Conservation (phyloP, 352 stramenopile genomes). For the Thalassiosira oceanica region DNA sequence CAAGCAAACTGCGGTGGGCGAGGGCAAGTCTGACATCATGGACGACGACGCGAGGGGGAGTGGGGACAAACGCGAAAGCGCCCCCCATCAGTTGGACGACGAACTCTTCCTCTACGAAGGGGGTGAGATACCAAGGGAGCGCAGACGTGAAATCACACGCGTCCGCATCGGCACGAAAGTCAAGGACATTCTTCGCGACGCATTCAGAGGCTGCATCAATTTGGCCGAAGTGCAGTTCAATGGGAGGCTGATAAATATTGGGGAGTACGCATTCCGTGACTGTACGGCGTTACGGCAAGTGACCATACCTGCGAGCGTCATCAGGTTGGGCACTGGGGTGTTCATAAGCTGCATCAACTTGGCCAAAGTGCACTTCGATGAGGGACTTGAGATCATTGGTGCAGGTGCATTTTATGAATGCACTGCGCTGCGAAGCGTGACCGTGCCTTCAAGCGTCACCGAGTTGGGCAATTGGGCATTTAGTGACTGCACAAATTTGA, state of each 20-base stretch:
- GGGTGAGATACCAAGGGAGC: too few relatives aligned
- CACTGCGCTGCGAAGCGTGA: conserved; percentile 2
- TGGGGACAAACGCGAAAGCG: too few relatives aligned
- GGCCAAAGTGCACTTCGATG: neutral
- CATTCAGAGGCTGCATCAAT: too few relatives aligned
- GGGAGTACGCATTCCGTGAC: neutral
- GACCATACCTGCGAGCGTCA: neutral
- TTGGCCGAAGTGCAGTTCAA: too few relatives aligned
- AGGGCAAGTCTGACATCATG: too few relatives aligned
- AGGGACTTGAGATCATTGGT: conserved; percentile 3
- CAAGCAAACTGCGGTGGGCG: too few relatives aligned
- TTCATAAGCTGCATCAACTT: neutral
- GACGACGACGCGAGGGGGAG: too few relatives aligned
- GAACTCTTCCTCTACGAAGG: too few relatives aligned
- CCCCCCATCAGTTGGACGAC: too few relatives aligned
- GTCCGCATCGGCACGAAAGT: neutral
- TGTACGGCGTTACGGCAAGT: neutral
- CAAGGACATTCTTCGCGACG: neutral
- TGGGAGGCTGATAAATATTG: neutral
- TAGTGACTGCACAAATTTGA: conserved; percentile 3
- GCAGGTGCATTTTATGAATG: conserved; percentile 6
- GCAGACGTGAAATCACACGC: too few relatives aligned
- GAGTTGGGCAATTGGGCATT: conserved; percentile 14
- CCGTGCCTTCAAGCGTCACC: conserved; percentile 2
- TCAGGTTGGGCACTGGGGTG: neutral